A percentile compares a stretch with the other conserved stretches of the same genome.
Conservation (phyloP, 129 eudicot species). For the Chrysanthemum makinoi region DNA sequence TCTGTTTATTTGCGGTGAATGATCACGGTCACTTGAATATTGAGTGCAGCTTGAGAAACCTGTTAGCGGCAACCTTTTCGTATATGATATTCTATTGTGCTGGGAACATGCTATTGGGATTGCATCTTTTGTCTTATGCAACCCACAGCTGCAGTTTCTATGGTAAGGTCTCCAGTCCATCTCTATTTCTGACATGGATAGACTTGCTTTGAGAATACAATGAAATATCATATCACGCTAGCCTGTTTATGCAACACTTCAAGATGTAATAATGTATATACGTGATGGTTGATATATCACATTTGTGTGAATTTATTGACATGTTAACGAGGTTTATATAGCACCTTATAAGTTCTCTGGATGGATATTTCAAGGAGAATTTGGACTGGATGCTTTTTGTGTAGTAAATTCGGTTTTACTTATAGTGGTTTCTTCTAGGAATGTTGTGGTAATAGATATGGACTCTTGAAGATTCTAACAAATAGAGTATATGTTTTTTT, state of each 20-base stretch:
- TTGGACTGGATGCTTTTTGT: conserved; percentile 7
- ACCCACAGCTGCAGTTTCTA: conserved; percentile 40
- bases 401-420: not conserved
- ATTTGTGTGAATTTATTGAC: not conserved
- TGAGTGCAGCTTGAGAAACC: not conserved
- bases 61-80: not conserved
- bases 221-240: conserved; percentile 2
- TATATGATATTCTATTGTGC: conserved; percentile 17
- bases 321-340: conserved; percentile 7
- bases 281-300: not conserved
- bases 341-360: not conserved
- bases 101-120: conserved; percentile 10
- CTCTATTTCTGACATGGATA: conserved; percentile 29
- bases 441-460: not conserved
- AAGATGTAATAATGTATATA: not conserved
- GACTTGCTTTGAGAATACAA: conserved; percentile 22
- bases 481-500: not conserved
- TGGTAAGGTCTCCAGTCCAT: conserved; percentile 43
- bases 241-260: not conserved
- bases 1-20: not conserved
- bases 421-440: conserved; percentile 12
- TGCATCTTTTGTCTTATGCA: conserved; percentile 33
- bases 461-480: not conserved
- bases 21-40: not conserved
- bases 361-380: conserved; percentile 2